Evolutionary conservation across 176 grass and related monocot species (phyloP).

Genomic region (Bromus sterilis): DNA sequence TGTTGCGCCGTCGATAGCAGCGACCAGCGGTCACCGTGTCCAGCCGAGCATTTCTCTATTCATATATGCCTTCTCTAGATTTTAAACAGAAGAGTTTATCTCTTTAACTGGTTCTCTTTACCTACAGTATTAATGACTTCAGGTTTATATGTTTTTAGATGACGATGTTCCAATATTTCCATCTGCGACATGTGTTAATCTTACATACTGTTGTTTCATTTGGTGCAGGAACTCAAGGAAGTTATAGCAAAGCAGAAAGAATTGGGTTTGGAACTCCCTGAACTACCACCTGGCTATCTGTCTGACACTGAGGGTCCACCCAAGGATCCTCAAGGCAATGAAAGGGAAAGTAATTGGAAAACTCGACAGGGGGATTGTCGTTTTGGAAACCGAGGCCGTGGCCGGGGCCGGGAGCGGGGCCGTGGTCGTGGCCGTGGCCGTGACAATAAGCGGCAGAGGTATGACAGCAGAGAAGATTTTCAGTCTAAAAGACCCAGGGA

Average conservation of each 20-base stretch:
- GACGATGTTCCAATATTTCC: slow-evolving; percentile 7
- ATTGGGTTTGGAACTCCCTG: slow-evolving; percentile 79
- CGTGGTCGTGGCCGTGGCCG: neutral
- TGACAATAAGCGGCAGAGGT: slow-evolving; percentile 46
- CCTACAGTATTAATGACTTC: neutral
- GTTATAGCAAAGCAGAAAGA: slow-evolving; percentile 79
- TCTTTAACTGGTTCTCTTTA: slow-evolving; percentile 9
- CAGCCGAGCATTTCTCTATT: too few relatives aligned
- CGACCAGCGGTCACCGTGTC: too few relatives aligned
- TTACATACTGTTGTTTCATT: slow-evolving; percentile 10
- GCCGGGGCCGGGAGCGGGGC: too few relatives aligned
- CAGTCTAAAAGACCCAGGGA: slow-evolving; percentile 37
- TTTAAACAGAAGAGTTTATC: slow-evolving; percentile 4
- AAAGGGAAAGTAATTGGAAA: slow-evolving; percentile 28
- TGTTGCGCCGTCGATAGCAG: too few relatives aligned
- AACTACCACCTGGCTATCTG: slow-evolving; percentile 70
- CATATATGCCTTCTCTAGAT: slow-evolving; percentile 10
- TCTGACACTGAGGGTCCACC: slow-evolving; percentile 39
- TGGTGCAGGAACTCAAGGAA: slow-evolving; percentile 80
- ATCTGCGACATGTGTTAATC: neutral
- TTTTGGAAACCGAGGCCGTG: slow-evolving; percentile 23
- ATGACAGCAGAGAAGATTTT: slow-evolving; percentile 21
- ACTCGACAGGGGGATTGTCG: slow-evolving; percentile 1
- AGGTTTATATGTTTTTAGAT: slow-evolving; percentile 5
- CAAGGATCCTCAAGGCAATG: neutral